Percentiles rank a stretch among this genome's conserved stretches.
These are phyloP conservation scores for Eucalyptus erythrocorys DNA, from an alignment of 345 rosid genomes.

Conservation along the genomic window DNA sequence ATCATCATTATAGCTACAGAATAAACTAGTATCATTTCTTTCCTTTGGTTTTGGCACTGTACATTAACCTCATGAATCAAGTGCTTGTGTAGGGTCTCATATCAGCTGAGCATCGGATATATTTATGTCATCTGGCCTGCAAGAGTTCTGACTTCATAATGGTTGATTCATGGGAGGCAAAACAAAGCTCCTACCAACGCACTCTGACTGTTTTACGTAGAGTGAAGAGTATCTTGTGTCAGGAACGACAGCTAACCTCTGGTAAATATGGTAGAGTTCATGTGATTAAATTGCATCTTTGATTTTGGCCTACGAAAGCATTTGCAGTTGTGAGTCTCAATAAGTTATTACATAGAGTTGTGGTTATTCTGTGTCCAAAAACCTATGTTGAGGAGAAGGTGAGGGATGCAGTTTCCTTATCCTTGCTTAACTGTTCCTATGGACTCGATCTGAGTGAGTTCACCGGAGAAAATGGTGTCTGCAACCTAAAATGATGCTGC, in stretches of 20 bases:
- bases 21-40: neutral
- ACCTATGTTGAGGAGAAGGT: neutral
- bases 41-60: neutral
- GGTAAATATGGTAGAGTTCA: slow-evolving; percentile 14
- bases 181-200: slow-evolving; percentile 60
- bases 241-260: slow-evolving; percentile 6
- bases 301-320: neutral
- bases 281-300: neutral
- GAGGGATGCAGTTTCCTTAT: neutral
- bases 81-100: slow-evolving; percentile 46
- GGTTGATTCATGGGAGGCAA: slow-evolving; percentile 98
- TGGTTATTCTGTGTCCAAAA: neutral
- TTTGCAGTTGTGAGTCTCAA: neutral
- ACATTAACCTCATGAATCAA: neutral
- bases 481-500: neutral
- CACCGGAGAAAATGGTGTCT: neutral
- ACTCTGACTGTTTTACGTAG: slow-evolving; percentile 50
- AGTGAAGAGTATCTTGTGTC: slow-evolving; percentile 33
- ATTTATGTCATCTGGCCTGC: slow-evolving; percentile 69
- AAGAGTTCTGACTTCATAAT: slow-evolving; percentile 68
- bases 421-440: neutral
- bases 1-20: neutral
- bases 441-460: neutral
- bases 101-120: slow-evolving; percentile 56
- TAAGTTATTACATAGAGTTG: neutral